A percentile compares a stretch with the other conserved stretches of the same genome.
Evolutionary conservation across 1,139 yeast genomes (phyloP).

Genomic region (Saccharomyces hybrid): DNA sequence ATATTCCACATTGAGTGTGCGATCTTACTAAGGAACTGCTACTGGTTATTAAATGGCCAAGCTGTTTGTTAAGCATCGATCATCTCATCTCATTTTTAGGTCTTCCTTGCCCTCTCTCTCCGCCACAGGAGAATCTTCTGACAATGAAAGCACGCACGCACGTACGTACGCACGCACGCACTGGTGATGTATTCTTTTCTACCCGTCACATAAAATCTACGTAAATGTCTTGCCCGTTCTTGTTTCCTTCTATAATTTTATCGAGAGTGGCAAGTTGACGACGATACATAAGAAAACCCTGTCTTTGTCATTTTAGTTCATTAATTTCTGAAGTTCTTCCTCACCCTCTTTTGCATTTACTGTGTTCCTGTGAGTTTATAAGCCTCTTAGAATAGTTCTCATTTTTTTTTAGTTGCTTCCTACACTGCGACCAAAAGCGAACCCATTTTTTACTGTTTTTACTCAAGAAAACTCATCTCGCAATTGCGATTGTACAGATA

Average conservation of each 20-base stretch:
- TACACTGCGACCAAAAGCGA: not conserved
- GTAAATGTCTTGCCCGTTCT: not conserved
- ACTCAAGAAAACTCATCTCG: not conserved
- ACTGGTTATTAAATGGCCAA: not conserved
- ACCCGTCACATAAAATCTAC: not conserved
- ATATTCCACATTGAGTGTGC: not conserved
- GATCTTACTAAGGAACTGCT: not conserved
- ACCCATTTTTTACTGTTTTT: not conserved
- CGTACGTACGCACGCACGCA: too few species aligned
- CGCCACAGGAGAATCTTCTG: conserved; percentile 2
- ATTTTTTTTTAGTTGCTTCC: not conserved
- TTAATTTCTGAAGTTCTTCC: not conserved
- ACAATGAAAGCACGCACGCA: not conserved
- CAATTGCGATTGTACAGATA: not conserved
- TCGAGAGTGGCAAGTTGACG: not conserved
- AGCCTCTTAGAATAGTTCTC: not conserved
- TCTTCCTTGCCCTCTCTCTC: conserved; percentile 4
- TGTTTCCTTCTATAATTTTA: not conserved
- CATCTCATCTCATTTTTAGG: not conserved
- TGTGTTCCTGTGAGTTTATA: not conserved
- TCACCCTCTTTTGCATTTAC: not conserved
- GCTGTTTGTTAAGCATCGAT: not conserved
- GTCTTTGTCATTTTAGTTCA: not conserved
- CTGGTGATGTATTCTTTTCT: not conserved
- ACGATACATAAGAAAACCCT: not conserved